Base-by-base conservation (phyloP, 129 eudicot species). In the Mikania micrantha region DNA sequence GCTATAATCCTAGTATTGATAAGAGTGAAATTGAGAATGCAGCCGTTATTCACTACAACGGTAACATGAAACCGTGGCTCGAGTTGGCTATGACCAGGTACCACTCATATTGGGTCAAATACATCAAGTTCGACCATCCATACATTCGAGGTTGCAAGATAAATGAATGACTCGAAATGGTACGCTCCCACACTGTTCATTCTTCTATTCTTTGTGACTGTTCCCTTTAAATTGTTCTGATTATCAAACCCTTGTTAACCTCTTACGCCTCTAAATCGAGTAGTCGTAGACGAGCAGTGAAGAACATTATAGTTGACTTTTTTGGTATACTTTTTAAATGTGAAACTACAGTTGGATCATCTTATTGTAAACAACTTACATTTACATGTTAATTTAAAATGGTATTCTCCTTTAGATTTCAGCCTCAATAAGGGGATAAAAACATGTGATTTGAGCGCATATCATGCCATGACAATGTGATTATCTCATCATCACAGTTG, bases 41-140 rank as follows among this genome's bases (percentile, higher is more conserved):
- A 64, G 96, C 98, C 2, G 98, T 88, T 42, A 47, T 93, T 58
- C 98, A 93, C 76, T 93, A 88, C 73, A 93, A 93, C 32, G 98
- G 98, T 52, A 93, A 93, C 76, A 88, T 86, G 95, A 88, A 93
- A 72, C 98, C 98, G 3, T 93, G 98, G 98, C 80, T 93, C 4
- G 98, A 93, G 76, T 67, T 93, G 82, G 96, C 98, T 4, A 88
- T 93, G 95, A 84, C 92, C 2, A 93, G 88, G 68, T 88, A 93
- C 69, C 82, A 88, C 35, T 85, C 98, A 11, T 86, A 84, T 82
- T 94, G 99, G 99, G 87, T 85, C 41, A 94, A 89, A 83, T 89
- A 94, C 66, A 83, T 94, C 64, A 94, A 89, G 76, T 82, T 70
- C 66, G 95, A 88, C 72, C 90, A 93, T 75, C 98, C 95, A 0